A percentile compares a stretch with the other conserved stretches of the same genome.
These are phyloP conservation scores for Paraglomus brasilianum DNA, from an alignment of 192 early-diverging fungal genomes.

Conservation along the genomic window DNA sequence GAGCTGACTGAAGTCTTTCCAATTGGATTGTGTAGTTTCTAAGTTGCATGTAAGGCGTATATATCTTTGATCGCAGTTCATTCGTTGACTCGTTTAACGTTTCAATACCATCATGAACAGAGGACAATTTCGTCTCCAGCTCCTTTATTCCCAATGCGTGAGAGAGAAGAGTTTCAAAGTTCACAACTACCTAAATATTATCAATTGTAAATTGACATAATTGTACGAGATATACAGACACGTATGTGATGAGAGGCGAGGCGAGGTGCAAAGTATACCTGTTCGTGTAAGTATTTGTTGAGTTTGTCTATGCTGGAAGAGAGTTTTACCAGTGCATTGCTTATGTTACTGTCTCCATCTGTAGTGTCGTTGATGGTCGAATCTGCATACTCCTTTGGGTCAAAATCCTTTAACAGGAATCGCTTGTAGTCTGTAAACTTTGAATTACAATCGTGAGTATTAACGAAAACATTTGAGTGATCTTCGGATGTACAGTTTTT, in stretches of 20 bases:
- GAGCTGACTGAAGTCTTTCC: constrained; percentile 58
- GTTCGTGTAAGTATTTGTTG: constrained; percentile 72
- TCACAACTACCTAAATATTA: constrained; percentile 56
- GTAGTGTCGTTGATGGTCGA: constrained; percentile 60
- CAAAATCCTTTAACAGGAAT: constrained; percentile 63
- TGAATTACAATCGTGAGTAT: background rate
- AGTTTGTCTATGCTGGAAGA: constrained; percentile 71
- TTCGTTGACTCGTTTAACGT: constrained; percentile 48
- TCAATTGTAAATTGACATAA: too few species aligned
- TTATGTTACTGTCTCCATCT: constrained; percentile 59
- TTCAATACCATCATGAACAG: constrained; percentile 52
- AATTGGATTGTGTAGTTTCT: constrained; percentile 61
- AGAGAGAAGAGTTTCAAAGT: constrained; percentile 67
- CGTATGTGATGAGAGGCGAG: too few species aligned
- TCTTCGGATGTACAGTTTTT: too few species aligned
- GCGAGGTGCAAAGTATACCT: too few species aligned
- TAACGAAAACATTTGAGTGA: background rate
- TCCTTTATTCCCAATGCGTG: constrained; percentile 66
- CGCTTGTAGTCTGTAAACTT: constrained; percentile 58
- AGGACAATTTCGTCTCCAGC: constrained; percentile 53
- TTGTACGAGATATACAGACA: too few species aligned
- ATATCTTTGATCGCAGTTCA: constrained; percentile 60
- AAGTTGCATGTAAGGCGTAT: constrained; percentile 59
- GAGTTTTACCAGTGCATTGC: constrained; percentile 63
- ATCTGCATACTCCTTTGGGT: constrained; percentile 67